These are phyloP conservation scores for Fusarium napiforme DNA, from an alignment of 2,329 filamentous ascomycete species.

Conservation along the genomic window DNA sequence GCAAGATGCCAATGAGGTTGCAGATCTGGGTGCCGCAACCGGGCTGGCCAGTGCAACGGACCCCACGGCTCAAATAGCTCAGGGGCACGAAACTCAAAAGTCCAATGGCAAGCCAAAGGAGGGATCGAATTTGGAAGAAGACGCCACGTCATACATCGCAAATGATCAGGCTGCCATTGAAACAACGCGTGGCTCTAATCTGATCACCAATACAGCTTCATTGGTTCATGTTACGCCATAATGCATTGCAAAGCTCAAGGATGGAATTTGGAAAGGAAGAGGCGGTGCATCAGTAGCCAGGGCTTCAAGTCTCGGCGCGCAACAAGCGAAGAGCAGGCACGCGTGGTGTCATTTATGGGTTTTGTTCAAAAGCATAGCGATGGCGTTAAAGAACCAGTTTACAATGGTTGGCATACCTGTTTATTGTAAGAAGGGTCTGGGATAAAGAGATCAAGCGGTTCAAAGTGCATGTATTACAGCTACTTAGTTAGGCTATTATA, in stretches of 20 bases:
- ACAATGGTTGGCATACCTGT: conserved; percentile 12
- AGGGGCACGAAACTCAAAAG: conserved; percentile 21
- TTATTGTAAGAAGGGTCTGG: neutral
- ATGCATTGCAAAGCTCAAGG: neutral
- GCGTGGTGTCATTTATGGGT: neutral
- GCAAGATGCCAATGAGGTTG: conserved; percentile 36
- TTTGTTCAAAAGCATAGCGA: conserved; percentile 39
- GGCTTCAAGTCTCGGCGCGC: neutral
- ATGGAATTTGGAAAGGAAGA: neutral
- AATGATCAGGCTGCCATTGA: conserved; percentile 9
- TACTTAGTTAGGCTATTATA: neutral
- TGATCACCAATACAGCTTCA: conserved; percentile 6
- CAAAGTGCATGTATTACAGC: neutral
- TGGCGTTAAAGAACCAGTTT: conserved; percentile 30
- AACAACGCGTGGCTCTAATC: conserved; percentile 14
- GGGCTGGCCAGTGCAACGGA: neutral
- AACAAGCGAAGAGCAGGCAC: neutral
- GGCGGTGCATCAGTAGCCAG: neutral
- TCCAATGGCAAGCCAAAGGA: conserved; percentile 16
- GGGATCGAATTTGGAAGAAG: conserved; percentile 9
- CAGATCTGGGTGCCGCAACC: conserved; percentile 11
- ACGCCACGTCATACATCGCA: conserved; percentile 1
- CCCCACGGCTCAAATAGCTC: neutral
- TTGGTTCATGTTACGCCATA: neutral
- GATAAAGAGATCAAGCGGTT: neutral